Evolutionary conservation across 176 grass and related monocot species (phyloP).

Genomic region (Aegilops longissima): DNA sequence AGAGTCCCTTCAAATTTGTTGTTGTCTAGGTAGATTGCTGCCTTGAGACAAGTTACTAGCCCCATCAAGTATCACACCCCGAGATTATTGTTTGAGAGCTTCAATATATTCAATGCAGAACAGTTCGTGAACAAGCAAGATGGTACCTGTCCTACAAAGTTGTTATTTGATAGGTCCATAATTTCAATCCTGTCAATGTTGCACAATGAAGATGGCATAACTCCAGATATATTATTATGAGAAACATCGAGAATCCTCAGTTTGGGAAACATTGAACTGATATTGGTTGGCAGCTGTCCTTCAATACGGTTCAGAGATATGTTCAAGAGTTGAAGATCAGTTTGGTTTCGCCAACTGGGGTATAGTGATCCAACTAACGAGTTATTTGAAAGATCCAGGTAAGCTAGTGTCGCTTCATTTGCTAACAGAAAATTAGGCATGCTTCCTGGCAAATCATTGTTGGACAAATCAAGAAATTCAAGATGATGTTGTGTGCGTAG

Average conservation of each 20-base stretch:
- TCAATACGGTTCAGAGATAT: constrained; percentile 20
- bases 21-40: no score
- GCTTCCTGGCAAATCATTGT: constrained; percentile 29
- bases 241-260: not conserved
- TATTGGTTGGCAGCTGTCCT: constrained; percentile 20
- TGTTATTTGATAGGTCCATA: constrained; percentile 37
- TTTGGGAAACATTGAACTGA: constrained; percentile 24
- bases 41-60: constrained; percentile 1
- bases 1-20: constrained; percentile 19
- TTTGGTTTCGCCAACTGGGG: not conserved
- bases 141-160: constrained; percentile 23
- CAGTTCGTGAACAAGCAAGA: not conserved
- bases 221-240: constrained; percentile 18
- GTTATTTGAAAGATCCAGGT: constrained; percentile 36
- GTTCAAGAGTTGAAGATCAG: not conserved
- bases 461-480: constrained; percentile 25
- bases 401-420: constrained; percentile 9
- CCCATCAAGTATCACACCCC: not conserved
- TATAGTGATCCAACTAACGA: constrained; percentile 4
- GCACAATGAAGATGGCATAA: constrained; percentile 13
- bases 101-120: not conserved
- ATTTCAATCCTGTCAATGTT: not conserved
- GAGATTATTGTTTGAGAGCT: constrained; percentile 26
- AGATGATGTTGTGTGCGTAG: constrained; percentile 30
- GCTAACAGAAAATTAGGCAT: constrained; percentile 39